Conservation (phyloP, 2,329 filamentous ascomycete genomes). For the Ophiostoma piceae region DNA sequence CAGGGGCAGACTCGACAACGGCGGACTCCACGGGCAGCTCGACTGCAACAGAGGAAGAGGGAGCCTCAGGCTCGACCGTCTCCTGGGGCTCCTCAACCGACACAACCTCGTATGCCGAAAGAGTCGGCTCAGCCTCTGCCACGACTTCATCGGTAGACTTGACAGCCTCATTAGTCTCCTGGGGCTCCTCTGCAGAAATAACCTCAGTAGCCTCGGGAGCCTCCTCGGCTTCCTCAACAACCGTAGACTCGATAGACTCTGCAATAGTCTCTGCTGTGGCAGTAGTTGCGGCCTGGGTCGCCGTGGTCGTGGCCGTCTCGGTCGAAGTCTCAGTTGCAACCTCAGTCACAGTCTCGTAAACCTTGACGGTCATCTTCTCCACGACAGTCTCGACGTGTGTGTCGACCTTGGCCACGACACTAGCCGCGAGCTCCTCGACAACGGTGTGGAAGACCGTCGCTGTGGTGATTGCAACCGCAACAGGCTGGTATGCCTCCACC, state of each 20-base stretch:
- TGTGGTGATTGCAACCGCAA: neutral
- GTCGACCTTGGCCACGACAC: neutral
- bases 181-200: neutral
- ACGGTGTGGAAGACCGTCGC: neutral
- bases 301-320: neutral
- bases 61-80: neutral
- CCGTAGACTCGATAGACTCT: neutral
- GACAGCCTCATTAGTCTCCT: neutral
- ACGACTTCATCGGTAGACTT: neutral
- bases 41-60: neutral
- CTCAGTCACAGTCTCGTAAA: constrained; percentile 30
- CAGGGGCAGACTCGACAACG: neutral
- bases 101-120: neutral
- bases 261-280: neutral
- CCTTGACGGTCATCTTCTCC: constrained; percentile 29
- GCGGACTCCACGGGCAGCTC: neutral
- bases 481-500: neutral
- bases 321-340: constrained; percentile 29
- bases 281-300: neutral
- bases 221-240: neutral
- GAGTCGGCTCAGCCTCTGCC: neutral
- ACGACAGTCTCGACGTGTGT: constrained; percentile 26
- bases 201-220: neutral
- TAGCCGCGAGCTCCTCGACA: neutral
- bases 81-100: neutral